Evolutionary conservation across 1,139 yeast genomes (phyloP).

Genomic region (Suzukiozyma palmioleophila): DNA sequence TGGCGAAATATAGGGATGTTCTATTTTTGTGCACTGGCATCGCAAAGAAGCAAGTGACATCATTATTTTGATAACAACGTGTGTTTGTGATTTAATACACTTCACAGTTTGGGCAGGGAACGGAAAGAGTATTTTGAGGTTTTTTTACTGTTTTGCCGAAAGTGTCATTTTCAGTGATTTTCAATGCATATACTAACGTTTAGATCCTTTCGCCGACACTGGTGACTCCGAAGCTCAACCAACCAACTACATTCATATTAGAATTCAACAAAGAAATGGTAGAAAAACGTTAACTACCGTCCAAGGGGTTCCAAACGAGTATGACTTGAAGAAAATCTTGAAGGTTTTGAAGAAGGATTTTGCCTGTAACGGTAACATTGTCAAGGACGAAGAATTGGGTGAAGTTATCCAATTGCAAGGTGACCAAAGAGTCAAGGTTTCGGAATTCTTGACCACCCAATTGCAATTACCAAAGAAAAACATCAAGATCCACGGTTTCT

Average conservation of each 20-base stretch:
- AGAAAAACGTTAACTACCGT: constrained; percentile 98
- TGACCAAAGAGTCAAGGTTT: constrained; percentile 95
- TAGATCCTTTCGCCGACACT: constrained; percentile 99
- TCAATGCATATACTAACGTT: constrained; percentile 13
- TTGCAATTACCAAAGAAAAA: constrained; percentile 91
- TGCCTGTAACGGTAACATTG: constrained; percentile 98
- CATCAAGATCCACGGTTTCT: constrained; percentile 98
- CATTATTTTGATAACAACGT: not conserved
- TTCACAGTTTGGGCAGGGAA: no score
- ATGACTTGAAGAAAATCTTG: constrained; percentile 89
- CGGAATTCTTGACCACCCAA: constrained; percentile 86
- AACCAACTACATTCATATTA: constrained; percentile 93
- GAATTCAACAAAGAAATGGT: constrained; percentile 99
- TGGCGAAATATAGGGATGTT: no score
- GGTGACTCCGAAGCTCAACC: constrained; percentile 99
- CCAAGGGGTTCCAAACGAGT: constrained; percentile 94
- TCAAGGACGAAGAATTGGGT: constrained; percentile 93
- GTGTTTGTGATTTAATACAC: not conserved
- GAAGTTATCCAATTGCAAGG: constrained; percentile 98
- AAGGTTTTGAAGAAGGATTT: constrained; percentile 95
- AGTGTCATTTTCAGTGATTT: no score
- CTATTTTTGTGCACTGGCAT: no score
- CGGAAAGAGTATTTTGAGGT: no score
- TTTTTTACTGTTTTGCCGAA: no score
- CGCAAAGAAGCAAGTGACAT: not conserved